Evolutionary conservation across 2,329 filamentous ascomycete genomes (phyloP), one percentile per base, ranked within the genome.

Genomic region (Graphilbum sp.): DNA sequence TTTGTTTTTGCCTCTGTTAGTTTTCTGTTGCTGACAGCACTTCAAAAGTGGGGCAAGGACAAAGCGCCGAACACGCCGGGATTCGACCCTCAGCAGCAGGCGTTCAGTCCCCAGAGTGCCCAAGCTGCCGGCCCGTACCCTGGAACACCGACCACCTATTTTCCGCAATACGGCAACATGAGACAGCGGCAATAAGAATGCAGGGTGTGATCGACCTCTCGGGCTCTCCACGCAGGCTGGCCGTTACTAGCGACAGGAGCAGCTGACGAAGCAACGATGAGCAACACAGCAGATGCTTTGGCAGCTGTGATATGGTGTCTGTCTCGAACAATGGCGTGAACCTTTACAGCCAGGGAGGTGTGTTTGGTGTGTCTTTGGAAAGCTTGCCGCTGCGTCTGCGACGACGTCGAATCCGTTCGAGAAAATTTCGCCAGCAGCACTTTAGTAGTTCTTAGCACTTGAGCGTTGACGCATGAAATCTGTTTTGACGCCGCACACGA

Each of bases 31-130:
- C 27, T 29, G 13, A 29, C 27, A 29, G 15, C 13, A 38, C n/a
- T 41, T 24, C 3, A 15, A 30, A 54, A 96, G 88, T 98, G 90
- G 90, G 90, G 90, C 56, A 98, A 98, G 65, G 90, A 98, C 62
- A 93, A 94, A 63, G 86, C 87, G 38, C 85, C 90, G 21, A 86
- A 75, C 50, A 72, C 77, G 48, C 58, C 61, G 45, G 81, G 79
- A 49, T 92, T 94, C 51, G 83, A 84, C 49, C 88, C 82, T 55
- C 77, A 81, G 49, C 79, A 71, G 50, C 72, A 72, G 54, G 61
- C 65, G 19, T 79, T 75, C 52, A 78, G 72, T 50, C 75, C 87
- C 38, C 82, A 87, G 55, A 83, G 76, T 50, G 79, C 70, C 49
- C 77, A 75, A 60, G 78, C 69, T 48, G 74, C 72, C 38, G 77